Percentiles rank a stretch among this genome's conserved stretches.
Conservation (phyloP, 2,329 filamentous ascomycete genomes). For the Fusarium sp. region DNA sequence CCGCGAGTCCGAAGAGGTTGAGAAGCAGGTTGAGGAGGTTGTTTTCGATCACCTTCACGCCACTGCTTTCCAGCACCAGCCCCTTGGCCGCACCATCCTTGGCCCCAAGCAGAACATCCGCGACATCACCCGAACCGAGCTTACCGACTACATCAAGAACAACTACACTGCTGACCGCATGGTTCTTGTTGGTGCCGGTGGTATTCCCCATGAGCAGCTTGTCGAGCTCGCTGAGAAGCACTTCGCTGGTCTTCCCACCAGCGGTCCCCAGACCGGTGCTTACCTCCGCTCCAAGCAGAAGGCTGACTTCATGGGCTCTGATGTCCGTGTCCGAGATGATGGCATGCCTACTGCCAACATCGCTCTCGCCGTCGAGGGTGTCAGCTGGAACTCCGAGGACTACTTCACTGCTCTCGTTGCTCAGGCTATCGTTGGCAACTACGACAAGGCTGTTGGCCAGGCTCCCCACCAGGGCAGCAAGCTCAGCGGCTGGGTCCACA, state of each 20-base stretch:
- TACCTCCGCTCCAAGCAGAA: conserved; percentile 83
- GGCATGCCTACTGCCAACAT: conserved; percentile 97
- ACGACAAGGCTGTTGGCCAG: conserved; percentile 98
- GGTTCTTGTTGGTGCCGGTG: conserved; percentile 96
- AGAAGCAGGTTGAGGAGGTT: conserved; percentile 99
- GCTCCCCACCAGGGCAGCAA: conserved; percentile 98
- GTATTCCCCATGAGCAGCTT: conserved; percentile 91
- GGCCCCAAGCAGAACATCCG: conserved; percentile 98
- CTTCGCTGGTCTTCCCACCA: conserved; percentile 82
- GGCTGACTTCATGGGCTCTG: conserved; percentile 96
- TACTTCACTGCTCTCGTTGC: conserved; percentile 99
- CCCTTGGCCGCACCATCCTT: conserved; percentile 96
- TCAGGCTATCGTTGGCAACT: conserved; percentile 99
- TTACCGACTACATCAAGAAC: conserved; percentile 96
- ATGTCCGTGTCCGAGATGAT: conserved; percentile 95
- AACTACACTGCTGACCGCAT: conserved; percentile 99
- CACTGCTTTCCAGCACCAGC: conserved; percentile 96
- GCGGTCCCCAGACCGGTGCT: conserved; percentile 78
- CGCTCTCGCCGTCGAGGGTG: conserved; percentile 97
- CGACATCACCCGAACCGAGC: conserved; percentile 91
- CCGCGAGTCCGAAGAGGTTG: conserved; percentile 98
- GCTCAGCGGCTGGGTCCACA: conserved; percentile 93
- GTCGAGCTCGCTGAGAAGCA: conserved; percentile 97
- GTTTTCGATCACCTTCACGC: conserved; percentile 99
- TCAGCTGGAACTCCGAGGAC: conserved; percentile 99